phyloP scores from a whole-genome alignment of 1,284 basidiomycete genomes.

The Sanguinoderma infundibulare region DNA sequence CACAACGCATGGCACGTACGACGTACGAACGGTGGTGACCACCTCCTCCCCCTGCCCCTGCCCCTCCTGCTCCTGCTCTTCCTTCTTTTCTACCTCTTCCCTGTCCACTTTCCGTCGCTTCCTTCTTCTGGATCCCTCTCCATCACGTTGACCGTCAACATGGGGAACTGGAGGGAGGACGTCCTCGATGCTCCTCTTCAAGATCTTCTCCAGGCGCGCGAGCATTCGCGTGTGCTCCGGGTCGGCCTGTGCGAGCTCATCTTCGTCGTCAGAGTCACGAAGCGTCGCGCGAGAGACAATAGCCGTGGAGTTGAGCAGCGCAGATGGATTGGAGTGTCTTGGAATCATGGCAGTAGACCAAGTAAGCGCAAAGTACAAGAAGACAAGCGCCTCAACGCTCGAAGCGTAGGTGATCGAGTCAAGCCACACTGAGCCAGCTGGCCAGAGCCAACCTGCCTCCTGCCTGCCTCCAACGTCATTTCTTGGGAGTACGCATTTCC shows the following conservation, averaged over 20 bases:
- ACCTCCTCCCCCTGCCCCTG: slow-evolving; percentile 1
- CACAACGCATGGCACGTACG: not conserved
- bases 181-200: slow-evolving; percentile 34
- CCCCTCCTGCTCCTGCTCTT: slow-evolving; percentile 2
- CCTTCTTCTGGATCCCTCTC: slow-evolving; percentile 15
- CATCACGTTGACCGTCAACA: not conserved
- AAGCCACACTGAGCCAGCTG: no score
- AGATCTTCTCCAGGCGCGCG: slow-evolving; percentile 30
- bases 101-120: slow-evolving; percentile 13
- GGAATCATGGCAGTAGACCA: slow-evolving; percentile 23
- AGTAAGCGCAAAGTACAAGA: no score
- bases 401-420: no score
- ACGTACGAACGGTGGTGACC: slow-evolving; percentile 17
- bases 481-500: no score
- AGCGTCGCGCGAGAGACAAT: slow-evolving; percentile 30
- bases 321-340: slow-evolving; percentile 29
- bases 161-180: slow-evolving; percentile 5
- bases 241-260: slow-evolving; percentile 1
- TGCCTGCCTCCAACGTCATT: no score
- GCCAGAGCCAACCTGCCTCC: no score
- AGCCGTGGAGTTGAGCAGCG: slow-evolving; percentile 15
- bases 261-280: slow-evolving; percentile 22
- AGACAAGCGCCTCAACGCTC: no score
- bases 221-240: slow-evolving; percentile 24
- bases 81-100: slow-evolving; percentile 4